These are phyloP conservation scores for Diaporthe citriasiana DNA, from an alignment of 2,329 filamentous ascomycete species.

Conservation along the genomic window DNA sequence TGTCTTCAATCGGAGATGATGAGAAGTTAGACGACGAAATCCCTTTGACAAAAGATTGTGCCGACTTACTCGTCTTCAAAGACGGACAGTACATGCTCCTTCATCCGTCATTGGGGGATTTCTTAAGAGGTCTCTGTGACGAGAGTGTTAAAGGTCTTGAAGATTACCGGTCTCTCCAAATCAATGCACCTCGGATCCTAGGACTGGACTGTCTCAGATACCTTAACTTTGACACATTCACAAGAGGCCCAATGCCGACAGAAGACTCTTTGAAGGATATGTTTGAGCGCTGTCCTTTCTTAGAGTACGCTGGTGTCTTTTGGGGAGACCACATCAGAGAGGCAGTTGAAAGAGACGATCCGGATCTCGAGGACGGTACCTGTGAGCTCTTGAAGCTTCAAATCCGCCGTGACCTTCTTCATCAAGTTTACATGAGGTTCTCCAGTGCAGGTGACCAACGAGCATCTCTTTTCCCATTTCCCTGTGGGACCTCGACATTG, in stretches of 20 bases:
- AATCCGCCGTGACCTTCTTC: background rate
- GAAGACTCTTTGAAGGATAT: background rate
- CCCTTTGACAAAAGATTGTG: constrained; percentile 17
- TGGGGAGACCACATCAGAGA: constrained; percentile 4
- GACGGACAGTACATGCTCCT: constrained; percentile 22
- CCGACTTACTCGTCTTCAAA: constrained; percentile 20
- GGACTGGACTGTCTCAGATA: background rate
- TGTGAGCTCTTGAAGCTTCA: background rate
- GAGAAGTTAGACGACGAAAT: background rate
- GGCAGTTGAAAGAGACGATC: background rate
- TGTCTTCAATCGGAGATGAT: constrained; percentile 13
- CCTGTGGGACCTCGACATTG: background rate
- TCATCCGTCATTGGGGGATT: constrained; percentile 24
- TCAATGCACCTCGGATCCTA: background rate
- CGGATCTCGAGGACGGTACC: background rate
- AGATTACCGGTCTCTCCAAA: background rate
- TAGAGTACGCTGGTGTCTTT: background rate
- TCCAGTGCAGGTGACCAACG: background rate
- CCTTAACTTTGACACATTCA: background rate
- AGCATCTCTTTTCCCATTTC: background rate
- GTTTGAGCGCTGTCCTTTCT: background rate
- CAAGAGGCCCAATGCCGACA: background rate
- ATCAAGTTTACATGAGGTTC: background rate
- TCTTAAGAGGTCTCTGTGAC: background rate
- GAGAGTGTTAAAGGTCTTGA: background rate